Base-by-base conservation (phyloP, 2,329 filamentous ascomycete species). In the Hypoxylon sp. region DNA sequence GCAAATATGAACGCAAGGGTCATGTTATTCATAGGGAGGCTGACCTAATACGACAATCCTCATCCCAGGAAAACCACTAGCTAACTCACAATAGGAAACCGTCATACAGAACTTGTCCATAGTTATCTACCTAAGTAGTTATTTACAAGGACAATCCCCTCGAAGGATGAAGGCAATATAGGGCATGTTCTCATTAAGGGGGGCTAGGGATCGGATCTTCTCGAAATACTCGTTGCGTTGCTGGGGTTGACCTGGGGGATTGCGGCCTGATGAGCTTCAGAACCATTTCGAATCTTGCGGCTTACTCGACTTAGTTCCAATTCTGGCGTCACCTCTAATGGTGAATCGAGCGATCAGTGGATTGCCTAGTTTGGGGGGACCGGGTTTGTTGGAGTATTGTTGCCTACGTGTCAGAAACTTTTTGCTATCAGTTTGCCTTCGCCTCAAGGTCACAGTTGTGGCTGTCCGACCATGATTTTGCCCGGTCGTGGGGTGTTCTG, bases 281-380 rank as follows among this genome's bases (percentile, higher is more conserved):
- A 44, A 44, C 6, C n/a, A 20, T 44, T n/a, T 44, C 40, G 40
- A 44, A 44, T 44, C n/a, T 20, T 20, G 17, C 40, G n/a, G 40
- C 40, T 44, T 20, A 44, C n/a, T 44, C 40, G 40, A 44, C 40
- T 44, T 44, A 44, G 7, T 44, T 44, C 40, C 40, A 20, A 40
- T 10, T 44, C 7, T 20, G 40, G 17, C 17, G 17, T 44, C 40
- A 44, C 40, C 20, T 44, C 40, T 17, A 6, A 44, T 20, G 2
- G 6, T 20, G 40, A 44, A 44, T 44, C 8, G n/a, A 6, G 3
- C 7, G n/a, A 44, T 44, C 17, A 44, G 40, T 17, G 40, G 6
- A 44, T n/a, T 44, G 3, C 40, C 40, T 44, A 7, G 17, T 44
- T 44, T 10, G 40, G 40, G 40, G 40, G 17, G 8, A 7, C 17